A percentile compares a stretch with the other conserved stretches of the same genome.
phyloP scores from a whole-genome alignment of 1,284 basidiomycete species.

The Neolentinus lepideus region DNA sequence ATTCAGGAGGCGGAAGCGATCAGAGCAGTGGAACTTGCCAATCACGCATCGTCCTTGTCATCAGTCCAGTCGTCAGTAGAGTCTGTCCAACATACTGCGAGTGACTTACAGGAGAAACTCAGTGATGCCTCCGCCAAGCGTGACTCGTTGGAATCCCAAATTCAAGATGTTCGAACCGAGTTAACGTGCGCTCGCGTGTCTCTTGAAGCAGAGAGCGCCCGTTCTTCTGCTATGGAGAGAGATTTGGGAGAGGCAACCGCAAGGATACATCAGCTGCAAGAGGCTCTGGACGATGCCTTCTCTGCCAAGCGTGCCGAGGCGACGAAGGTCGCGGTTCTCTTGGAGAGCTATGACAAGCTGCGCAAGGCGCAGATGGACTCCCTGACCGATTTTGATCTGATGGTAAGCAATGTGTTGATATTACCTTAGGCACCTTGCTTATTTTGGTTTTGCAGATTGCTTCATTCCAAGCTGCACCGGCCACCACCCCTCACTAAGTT shows the following conservation, averaged over 20 bases:
- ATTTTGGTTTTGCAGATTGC: neutral
- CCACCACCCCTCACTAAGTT: conserved; percentile 12
- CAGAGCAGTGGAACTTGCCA: neutral
- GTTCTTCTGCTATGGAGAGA: conserved; percentile 12
- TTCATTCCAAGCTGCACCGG: neutral
- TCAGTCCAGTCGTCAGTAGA: neutral
- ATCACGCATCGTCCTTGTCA: neutral
- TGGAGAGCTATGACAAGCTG: conserved; percentile 22
- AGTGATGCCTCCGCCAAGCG: neutral
- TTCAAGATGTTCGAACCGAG: conserved; percentile 2
- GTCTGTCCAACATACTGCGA: neutral
- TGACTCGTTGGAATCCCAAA: neutral
- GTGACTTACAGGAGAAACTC: neutral
- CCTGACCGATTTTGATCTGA: conserved; percentile 24
- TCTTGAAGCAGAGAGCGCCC: conserved; percentile 11
- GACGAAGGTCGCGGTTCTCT: conserved; percentile 27
- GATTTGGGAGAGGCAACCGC: conserved; percentile 14
- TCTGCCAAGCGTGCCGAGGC: conserved; percentile 27
- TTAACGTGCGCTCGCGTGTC: neutral
- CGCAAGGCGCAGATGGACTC: conserved; percentile 25
- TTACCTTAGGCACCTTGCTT: neutral
- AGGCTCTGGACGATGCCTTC: conserved; percentile 23
- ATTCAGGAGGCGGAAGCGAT: neutral
- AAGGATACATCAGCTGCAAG: conserved; percentile 21
- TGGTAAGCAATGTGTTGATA: conserved; percentile 17